Percentiles rank a stretch among this genome's conserved stretches.
phyloP scores from a whole-genome alignment of 2,329 filamentous ascomycete species.

The Coleophoma cylindrospora region DNA sequence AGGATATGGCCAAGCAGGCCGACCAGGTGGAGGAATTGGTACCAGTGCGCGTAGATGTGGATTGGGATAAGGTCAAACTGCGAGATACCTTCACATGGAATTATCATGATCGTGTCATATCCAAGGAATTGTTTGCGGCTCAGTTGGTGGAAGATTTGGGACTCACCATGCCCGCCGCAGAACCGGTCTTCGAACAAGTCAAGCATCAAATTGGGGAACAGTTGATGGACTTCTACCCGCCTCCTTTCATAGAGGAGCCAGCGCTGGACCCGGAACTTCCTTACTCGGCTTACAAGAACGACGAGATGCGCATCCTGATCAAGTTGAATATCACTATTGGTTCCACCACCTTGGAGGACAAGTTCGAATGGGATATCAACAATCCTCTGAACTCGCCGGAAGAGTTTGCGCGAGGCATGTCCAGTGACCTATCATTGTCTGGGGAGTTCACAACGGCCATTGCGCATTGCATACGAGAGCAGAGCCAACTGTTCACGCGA shows the following conservation, averaged over 20 bases:
- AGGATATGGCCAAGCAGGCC: conserved; percentile 78
- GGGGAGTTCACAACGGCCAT: conserved; percentile 98
- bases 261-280: conserved; percentile 84
- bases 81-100: conserved; percentile 99
- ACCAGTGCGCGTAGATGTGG: conserved; percentile 85
- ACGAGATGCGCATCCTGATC: conserved; percentile 94
- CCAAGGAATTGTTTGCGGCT: conserved; percentile 76
- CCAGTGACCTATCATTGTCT: conserved; percentile 80
- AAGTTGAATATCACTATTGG: conserved; percentile 98
- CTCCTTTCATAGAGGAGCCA: conserved; percentile 85
- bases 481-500: conserved; percentile 89
- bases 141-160: conserved; percentile 91
- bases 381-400: conserved; percentile 91
- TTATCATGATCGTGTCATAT: conserved; percentile 80
- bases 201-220: conserved; percentile 77
- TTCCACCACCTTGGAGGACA: conserved; percentile 87
- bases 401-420: conserved; percentile 87
- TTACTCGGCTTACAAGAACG: conserved; percentile 94
- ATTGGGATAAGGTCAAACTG: conserved; percentile 91
- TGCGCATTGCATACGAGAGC: conserved; percentile 94
- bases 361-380: conserved; percentile 99
- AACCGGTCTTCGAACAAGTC: conserved; percentile 57
- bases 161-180: conserved; percentile 63
- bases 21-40: conserved; percentile 90
- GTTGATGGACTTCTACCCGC: conserved; percentile 87